phyloP scores from a whole-genome alignment of 108 stramenopile species.

The Skeletonema costatum region DNA sequence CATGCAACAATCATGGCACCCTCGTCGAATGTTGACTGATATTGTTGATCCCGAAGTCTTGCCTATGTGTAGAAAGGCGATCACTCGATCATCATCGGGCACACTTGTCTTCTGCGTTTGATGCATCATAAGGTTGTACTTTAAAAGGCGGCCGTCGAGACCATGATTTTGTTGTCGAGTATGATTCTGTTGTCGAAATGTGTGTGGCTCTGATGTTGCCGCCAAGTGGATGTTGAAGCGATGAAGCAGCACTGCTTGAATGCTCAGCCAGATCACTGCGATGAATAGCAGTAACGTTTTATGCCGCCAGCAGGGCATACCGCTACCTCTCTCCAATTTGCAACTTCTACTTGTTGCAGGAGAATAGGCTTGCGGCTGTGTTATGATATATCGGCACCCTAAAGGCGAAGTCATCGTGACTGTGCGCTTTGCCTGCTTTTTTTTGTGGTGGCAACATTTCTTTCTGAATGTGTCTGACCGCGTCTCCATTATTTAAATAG shows the following conservation, averaged over 20 bases:
- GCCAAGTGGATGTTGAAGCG: not conserved
- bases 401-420: too few species aligned
- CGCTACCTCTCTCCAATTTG: not conserved
- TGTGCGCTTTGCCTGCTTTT: too few species aligned
- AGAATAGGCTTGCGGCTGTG: too few species aligned
- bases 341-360: not conserved
- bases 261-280: not conserved
- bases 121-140: conserved; percentile 6
- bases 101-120: not conserved
- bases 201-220: not conserved
- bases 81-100: conserved; percentile 1
- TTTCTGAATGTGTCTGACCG: too few species aligned
- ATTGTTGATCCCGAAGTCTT: conserved; percentile 71
- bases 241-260: not conserved
- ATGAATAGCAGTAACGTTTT: not conserved
- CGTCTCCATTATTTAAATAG: too few species aligned
- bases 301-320: not conserved
- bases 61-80: conserved; percentile 60
- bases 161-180: not conserved
- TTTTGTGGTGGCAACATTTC: too few species aligned
- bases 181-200: too few species aligned
- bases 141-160: not conserved
- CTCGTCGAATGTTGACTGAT: conserved; percentile 54
- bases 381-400: too few species aligned
- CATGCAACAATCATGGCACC: conserved; percentile 29